Base-by-base conservation (phyloP, 495 filamentous ascomycete genomes). In the Corynascus novoguineensis region DNA sequence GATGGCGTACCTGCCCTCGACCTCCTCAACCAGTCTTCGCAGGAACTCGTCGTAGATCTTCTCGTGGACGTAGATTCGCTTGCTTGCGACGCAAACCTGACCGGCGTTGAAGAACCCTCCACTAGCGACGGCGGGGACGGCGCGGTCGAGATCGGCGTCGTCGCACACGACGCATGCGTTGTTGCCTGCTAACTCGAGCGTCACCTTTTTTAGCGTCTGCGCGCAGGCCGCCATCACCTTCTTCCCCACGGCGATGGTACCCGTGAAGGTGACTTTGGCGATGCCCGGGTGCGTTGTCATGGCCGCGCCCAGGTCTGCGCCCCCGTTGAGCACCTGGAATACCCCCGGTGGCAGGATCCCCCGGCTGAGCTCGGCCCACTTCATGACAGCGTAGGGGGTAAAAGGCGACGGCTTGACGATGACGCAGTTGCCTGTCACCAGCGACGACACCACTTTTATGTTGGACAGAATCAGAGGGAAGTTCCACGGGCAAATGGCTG, bases 11-110 rank as follows among this genome's bases (percentile, higher is more conserved):
- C 53, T 64, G 24, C 60, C 65, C 64, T 82, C 78, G 14, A 82
- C 78, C 62, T 81, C 82, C 14, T 76, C 63, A 28, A 84, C 72
- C 55, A 88, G 70, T 7, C 70, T 70, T 10, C 74, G 64, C 8
- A 83, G 65, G 69, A 89, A 88, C 40, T 71, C 64, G 32, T 84
- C 77, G 69, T 87, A 88, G 60, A 88, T 83, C 14, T 69, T 71
- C 60, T 86, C 78, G 70, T 88, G 86, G 21, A 89, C 78, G 64
- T 87, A 88, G 57, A 89, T 73, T 5, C 86, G 78, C 68, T 88
- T 88, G 28, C 78, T 70, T 32, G 73, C 68, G 14, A 76, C 70
- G 63, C 75, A 78, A 31, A 79, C 72, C 62, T 85, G 82, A 12
- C 83, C 83, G 0, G 75, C 79, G 68, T 84, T 82, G 56, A 84